Evolutionary conservation across 257 asterid species (phyloP), one percentile per base, ranked within the genome.

Genomic region (Verbena officinalis): DNA sequence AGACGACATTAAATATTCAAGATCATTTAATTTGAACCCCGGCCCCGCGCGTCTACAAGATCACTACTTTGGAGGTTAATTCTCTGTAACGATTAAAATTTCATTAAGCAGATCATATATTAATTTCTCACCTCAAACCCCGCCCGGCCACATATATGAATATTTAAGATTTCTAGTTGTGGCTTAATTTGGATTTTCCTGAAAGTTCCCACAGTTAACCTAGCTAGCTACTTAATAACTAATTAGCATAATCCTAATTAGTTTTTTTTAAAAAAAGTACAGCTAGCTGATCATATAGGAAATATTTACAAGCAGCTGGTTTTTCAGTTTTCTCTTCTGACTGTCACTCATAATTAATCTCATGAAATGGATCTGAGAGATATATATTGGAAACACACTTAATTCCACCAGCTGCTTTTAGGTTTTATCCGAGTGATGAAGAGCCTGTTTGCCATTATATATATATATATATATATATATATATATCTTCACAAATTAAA

Each of bases 391-490:
- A 46, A 68, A 77, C 31, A 68, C 88, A 48, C 80, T 90, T n/a
- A n/a, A n/a, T n/a, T n/a, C n/a, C n/a, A 9, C 97, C 98, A 49
- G 95, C 98, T 0, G 98, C 96, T 1, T 91, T 88, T 65, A 84
- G 95, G 77, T 91, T 91, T 43, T 80, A 81, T 68, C 98, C 96
- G 0, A 91, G 95, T 68, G 98, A 91, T 59, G 95, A 91, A 77
- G 98, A 91, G 62, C 64, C 89, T 36, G 84, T 91, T 10, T 80
- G 87, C 75, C 95, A 91, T 75, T 91, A 91, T 75, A 89, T 91
- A 2, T 77, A 45, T 79, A 89, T n/a, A n/a, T n/a, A n/a, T n/a
- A n/a, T n/a, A n/a, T n/a, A n/a, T n/a, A n/a, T n/a, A n/a, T n/a
- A n/a, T n/a, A n/a, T n/a, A n/a, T n/a, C n/a, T n/a, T n/a, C n/a